These are phyloP conservation scores for Backusella tuberculispora DNA, from an alignment of 192 early-diverging fungal genomes.

Conservation along the genomic window DNA sequence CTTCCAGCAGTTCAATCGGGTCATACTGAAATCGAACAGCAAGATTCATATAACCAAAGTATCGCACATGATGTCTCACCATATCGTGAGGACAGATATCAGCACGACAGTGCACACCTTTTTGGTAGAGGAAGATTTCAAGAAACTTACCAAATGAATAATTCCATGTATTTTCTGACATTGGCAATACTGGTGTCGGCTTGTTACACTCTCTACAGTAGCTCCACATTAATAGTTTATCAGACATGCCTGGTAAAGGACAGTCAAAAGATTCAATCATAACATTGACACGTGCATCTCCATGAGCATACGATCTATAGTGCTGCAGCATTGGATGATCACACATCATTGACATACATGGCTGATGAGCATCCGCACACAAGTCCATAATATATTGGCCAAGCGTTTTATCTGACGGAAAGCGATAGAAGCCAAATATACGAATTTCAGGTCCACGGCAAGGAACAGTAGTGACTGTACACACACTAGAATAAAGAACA, in stretches of 20 bases:
- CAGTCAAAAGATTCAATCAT: constrained; percentile 62
- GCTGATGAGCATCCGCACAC: constrained; percentile 66
- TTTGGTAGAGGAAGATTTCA: constrained; percentile 89
- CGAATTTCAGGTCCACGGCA: constrained; percentile 77
- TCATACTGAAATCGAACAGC: constrained; percentile 81
- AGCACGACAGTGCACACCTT: constrained; percentile 62
- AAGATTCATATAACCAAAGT: constrained; percentile 78
- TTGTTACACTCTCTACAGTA: constrained; percentile 76
- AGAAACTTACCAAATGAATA: constrained; percentile 98
- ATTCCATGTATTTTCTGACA: constrained; percentile 89
- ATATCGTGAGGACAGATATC: constrained; percentile 84
- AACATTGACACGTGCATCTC: constrained; percentile 76
- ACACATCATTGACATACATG: constrained; percentile 75
- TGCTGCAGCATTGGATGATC: constrained; percentile 81
- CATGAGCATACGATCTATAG: constrained; percentile 87
- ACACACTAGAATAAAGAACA: constrained; percentile 74
- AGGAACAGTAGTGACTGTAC: constrained; percentile 60
- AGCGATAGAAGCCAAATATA: constrained; percentile 79
- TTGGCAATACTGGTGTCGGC: constrained; percentile 70
- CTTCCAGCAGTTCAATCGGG: constrained; percentile 71
- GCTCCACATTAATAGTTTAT: constrained; percentile 90
- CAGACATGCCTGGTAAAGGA: constrained; percentile 68
- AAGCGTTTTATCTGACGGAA: constrained; percentile 81
- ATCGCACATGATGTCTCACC: constrained; percentile 82
- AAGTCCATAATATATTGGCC: constrained; percentile 88